phyloP scores from a whole-genome alignment of 257 asterid genomes.

The Solanum pennellii region DNA sequence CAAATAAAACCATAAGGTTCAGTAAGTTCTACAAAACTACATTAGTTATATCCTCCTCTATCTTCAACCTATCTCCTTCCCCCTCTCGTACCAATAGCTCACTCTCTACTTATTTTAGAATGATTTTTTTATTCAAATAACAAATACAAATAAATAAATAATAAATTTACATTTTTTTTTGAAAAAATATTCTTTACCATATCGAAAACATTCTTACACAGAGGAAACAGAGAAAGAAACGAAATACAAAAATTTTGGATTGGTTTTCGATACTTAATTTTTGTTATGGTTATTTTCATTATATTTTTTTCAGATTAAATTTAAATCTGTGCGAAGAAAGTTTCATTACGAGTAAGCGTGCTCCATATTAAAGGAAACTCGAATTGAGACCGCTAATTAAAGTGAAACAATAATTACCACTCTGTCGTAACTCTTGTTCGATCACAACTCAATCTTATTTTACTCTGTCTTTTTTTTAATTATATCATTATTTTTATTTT shows the following conservation, averaged over 20 bases:
- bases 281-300: not conserved
- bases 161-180: too few species aligned
- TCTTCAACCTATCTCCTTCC: not conserved
- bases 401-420: too few species aligned
- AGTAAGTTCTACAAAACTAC: not conserved
- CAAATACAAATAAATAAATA: too few species aligned
- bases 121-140: not conserved
- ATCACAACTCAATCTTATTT: not conserved
- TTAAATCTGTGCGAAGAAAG: too few species aligned
- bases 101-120: not conserved
- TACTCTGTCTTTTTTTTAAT: too few species aligned
- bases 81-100: not conserved
- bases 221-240: too few species aligned
- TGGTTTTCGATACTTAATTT: too few species aligned
- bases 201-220: not conserved
- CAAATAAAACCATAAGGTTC: not conserved
- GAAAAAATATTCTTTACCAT: too few species aligned
- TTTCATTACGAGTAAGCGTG: not conserved
- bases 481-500: too few species aligned
- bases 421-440: not conserved
- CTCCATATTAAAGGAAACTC: not conserved
- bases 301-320: too few species aligned
- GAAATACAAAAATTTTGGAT: not conserved
- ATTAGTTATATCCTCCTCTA: not conserved
- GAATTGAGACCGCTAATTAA: not conserved